Evolutionary conservation across 352 stramenopile genomes (phyloP).

Genomic region (Globisporangium solare): DNA sequence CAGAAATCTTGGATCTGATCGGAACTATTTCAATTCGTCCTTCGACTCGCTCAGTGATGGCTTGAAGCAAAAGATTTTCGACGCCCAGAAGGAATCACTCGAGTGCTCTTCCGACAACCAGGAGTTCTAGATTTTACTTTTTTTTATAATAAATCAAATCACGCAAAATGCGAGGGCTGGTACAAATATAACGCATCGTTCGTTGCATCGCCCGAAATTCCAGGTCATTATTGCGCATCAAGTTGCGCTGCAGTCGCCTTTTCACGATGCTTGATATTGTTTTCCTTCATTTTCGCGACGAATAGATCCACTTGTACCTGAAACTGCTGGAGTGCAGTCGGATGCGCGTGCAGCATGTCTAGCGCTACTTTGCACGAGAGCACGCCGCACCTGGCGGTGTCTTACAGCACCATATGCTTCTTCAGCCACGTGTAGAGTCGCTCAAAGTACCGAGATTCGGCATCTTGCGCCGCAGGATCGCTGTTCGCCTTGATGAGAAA

Average conservation of each 20-base stretch:
- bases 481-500: too few relatives aligned
- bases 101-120: conserved; percentile 30
- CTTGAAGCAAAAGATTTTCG: conserved; percentile 21
- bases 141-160: too few relatives aligned
- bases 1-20: background rate
- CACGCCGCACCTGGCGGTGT: conserved; percentile 28
- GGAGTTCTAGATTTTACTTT: conserved; percentile 2
- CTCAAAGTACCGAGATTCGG: conserved; percentile 48
- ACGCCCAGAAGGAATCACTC: conserved; percentile 27
- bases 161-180: too few relatives aligned
- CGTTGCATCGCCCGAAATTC: too few relatives aligned
- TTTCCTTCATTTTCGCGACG: conserved; percentile 38
- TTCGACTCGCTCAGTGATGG: conserved; percentile 36
- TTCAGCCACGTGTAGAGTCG: conserved; percentile 73
- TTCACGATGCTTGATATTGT: conserved; percentile 34
- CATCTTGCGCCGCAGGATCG: conserved; percentile 9
- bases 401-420: conserved; percentile 53
- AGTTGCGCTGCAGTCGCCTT: conserved; percentile 29
- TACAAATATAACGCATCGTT: background rate
- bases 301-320: conserved; percentile 46
- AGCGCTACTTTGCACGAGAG: conserved; percentile 27
- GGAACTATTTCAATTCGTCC: conserved; percentile 10
- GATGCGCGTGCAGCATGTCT: conserved; percentile 43
- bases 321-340: conserved; percentile 34
- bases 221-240: background rate